Evolutionary conservation across 1,139 yeast species (phyloP), one percentile per base, ranked within the genome.

Genomic region (Taphrina pruni): DNA sequence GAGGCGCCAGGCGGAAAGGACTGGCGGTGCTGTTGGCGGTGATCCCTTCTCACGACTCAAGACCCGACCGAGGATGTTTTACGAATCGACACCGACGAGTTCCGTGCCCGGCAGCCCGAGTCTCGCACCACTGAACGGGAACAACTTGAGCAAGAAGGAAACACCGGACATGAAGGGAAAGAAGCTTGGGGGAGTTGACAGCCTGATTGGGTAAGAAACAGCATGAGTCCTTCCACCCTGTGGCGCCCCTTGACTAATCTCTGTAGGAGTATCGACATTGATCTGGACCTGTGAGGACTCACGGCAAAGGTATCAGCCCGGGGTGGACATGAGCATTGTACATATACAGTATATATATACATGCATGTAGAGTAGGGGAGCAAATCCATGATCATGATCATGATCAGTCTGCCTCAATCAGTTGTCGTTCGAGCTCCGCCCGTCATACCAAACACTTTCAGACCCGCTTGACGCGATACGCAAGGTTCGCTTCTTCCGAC

Each of bases 21-120:
- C 75, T 45, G 81, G 80, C 61, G 83, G 81, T 43, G 82, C 84
- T 67, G 87, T 83, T 62, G 80, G 81, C 21, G 67, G 67, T 6
- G 96, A 94, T 80, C 98, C 99, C 45, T 94, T 94, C 78, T 87
- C 91, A 72, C 85, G 98, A 77, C 84, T 94, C 76, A 88, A 91
- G 77, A 93, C 97, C 0, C 88, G 87, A 71, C 90, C 97, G 0
- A 86, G 90, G 76, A 87, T 91, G 72, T 93, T 91, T 78, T 92
- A 93, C 73, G 83, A 84, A 72, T 65, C 65, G 50, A 39, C 65
- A 5, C 69, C 69, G 43, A 57, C 50, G 21, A 45, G 65, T 12
- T 43, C 64, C 32, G 64, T 32, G 17, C 64, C 64, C 36, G 64
- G 64, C 41, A 55, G 64, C 43, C 64, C 69, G 14, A 41, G 43